A percentile compares a stretch with the other conserved stretches of the same genome.
These are phyloP conservation scores for Microbotryomycetes sp. DNA, from an alignment of 1,284 basidiomycete genomes.

Conservation along the genomic window DNA sequence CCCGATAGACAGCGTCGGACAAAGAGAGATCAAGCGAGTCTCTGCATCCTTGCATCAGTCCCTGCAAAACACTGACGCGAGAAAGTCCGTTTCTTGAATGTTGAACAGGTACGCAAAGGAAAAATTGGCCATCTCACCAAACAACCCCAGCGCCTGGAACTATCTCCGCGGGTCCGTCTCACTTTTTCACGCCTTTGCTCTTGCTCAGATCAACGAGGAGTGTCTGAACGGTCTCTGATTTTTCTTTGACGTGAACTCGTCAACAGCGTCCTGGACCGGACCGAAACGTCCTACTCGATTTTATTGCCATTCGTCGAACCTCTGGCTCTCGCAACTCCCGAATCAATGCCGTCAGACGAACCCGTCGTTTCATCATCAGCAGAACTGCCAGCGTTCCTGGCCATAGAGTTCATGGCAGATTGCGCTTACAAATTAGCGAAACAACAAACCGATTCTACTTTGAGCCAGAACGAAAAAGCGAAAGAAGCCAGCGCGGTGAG, in stretches of 20 bases:
- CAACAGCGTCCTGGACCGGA: constrained; percentile 52
- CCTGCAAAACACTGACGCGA: neutral
- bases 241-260: neutral
- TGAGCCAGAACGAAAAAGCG: constrained; percentile 1
- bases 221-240: neutral
- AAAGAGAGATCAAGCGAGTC: constrained; percentile 64
- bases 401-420: constrained; percentile 81
- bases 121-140: constrained; percentile 76
- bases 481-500: constrained; percentile 20
- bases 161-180: constrained; percentile 62
- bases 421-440: constrained; percentile 51
- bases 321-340: constrained; percentile 31
- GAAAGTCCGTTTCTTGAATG: neutral
- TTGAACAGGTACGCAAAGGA: constrained; percentile 53
- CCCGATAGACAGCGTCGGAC: constrained; percentile 52
- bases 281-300: constrained; percentile 52
- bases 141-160: constrained; percentile 90
- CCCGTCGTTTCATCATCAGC: constrained; percentile 47
- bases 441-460: neutral
- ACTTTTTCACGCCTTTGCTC: neutral
- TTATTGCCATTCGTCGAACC: constrained; percentile 57
- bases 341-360: constrained; percentile 34
- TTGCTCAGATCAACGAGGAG: neutral
- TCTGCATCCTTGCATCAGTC: constrained; percentile 18
- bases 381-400: constrained; percentile 60